Evolutionary conservation across 345 rosid genomes (phyloP).

Genomic region (Luvunga scandens): DNA sequence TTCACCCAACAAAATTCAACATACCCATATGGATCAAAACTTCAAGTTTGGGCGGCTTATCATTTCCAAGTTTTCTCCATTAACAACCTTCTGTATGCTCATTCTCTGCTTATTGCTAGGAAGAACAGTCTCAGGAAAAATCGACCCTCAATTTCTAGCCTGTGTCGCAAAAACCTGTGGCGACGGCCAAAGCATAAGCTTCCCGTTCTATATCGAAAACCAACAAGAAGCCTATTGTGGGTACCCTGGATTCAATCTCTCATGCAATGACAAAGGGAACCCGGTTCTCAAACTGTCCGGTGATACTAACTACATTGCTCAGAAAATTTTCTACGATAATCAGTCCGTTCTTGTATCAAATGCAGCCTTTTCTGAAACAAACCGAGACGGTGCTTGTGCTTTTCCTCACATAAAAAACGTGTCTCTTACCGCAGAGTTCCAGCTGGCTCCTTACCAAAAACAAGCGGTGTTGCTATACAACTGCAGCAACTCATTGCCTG

Average conservation of each 20-base stretch:
- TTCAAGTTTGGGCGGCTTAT: too few relatives aligned
- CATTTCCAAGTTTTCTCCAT: neutral
- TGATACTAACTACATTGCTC: conserved; percentile 19
- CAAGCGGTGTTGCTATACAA: neutral
- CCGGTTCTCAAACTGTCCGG: conserved; percentile 26
- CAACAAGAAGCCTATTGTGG: conserved; percentile 37
- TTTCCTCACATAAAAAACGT: conserved; percentile 24
- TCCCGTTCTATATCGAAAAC: conserved; percentile 35
- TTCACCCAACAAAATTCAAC: too few relatives aligned
- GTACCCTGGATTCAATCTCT: conserved; percentile 42
- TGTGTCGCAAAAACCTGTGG: conserved; percentile 36
- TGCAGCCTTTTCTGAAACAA: conserved; percentile 3
- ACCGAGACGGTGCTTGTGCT: neutral
- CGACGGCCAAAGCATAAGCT: conserved; percentile 24
- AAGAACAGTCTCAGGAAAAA: neutral
- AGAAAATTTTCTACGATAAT: conserved; percentile 24
- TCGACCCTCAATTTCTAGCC: conserved; percentile 12
- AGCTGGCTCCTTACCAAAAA: neutral
- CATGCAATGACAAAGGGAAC: conserved; percentile 22
- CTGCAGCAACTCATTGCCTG: too few relatives aligned
- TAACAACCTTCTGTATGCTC: neutral
- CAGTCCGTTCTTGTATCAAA: conserved; percentile 42
- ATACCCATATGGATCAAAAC: too few relatives aligned
- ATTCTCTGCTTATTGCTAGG: conserved; percentile 5
- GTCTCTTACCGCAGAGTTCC: conserved; percentile 20